Evolutionary conservation across 192 early-diverging fungal species (phyloP), one percentile per base, ranked within the genome.

Genomic region (Phycomyces nitens): DNA sequence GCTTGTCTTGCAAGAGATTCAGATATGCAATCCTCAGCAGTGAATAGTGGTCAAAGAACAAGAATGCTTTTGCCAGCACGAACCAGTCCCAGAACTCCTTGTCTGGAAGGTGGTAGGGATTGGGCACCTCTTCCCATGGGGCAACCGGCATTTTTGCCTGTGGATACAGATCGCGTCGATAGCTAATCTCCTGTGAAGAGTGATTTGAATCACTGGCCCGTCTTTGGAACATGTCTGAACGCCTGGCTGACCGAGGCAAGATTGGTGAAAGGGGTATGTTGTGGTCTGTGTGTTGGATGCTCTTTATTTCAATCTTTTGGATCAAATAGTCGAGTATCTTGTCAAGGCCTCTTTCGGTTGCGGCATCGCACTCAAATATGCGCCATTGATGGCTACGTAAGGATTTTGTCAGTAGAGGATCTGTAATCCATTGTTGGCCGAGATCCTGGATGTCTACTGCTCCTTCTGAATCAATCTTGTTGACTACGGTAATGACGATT

Each of bases 111-210:
- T 67, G 65, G 41, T 68, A 43, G 20, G 72, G 72, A 23, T 73
- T 68, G 4, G 61, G 66, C 16, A 73, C 22, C 18, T 57, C 56
- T 40, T 73, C 72, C 72, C 72, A 73, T 4, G 66, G 71, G 12
- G 71, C 58, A 5, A 67, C 34, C 0, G 58, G 67, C 64, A 58
- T 58, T 43, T 9, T 56, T 42, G 64, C 54, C 64, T 65, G 54
- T n/a, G 56, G 43, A 20, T 39, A 27, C n/a, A 57, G 10, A 12
- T 53, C 44, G 41, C 39, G 20, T 42, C 24, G 24, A n/a, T 18
- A 2, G 24, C 52, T 44, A 44, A 53, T 58, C 51, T 43, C 29
- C 55, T 47, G 64, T 44, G 14, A 26, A 39, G 5, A 43, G 55
- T 34, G 27, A 10, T 34, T 34, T 34, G 29, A 2, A 7, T 34